phyloP scores from a whole-genome alignment of 2,329 filamentous ascomycete species.

The Fusarium sacchari region DNA sequence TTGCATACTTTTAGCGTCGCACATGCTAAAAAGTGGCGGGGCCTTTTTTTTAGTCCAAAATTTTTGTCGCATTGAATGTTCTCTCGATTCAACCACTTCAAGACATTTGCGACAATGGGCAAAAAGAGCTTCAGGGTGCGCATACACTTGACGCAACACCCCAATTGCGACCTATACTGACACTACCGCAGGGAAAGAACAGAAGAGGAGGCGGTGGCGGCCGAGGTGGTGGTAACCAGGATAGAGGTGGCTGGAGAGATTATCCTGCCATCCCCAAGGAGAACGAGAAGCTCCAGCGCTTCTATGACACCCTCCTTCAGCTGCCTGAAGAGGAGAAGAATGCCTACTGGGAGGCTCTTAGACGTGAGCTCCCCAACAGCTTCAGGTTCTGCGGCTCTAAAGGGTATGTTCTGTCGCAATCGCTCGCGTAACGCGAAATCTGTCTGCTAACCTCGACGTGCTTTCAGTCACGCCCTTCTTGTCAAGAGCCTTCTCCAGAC shows the following conservation, averaged over 20 bases:
- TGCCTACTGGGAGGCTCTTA: conserved; percentile 85
- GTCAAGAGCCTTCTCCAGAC: conserved; percentile 90
- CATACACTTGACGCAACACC: neutral
- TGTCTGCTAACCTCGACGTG: conserved; percentile 27
- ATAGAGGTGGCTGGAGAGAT: conserved; percentile 47
- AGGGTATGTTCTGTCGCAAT: conserved; percentile 64
- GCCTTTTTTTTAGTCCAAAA: conserved; percentile 35
- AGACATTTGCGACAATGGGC: conserved; percentile 48
- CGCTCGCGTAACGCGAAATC: neutral
- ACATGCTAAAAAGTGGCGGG: conserved; percentile 37
- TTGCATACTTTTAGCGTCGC: conserved; percentile 35
- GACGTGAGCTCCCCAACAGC: conserved; percentile 91
- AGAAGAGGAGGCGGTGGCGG: conserved; percentile 51
- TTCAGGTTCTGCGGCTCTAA: conserved; percentile 98
- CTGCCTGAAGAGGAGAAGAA: conserved; percentile 81
- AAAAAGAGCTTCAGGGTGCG: conserved; percentile 52
- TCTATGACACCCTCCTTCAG: conserved; percentile 82
- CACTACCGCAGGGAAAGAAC: conserved; percentile 47
- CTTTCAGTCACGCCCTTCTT: conserved; percentile 81
- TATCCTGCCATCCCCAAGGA: conserved; percentile 69
- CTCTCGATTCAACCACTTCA: conserved; percentile 26
- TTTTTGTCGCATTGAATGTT: conserved; percentile 41
- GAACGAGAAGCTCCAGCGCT: conserved; percentile 86
- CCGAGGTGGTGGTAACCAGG: conserved; percentile 42
- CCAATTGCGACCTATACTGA: conserved; percentile 36